Base-by-base conservation (phyloP, 2,329 filamentous ascomycete genomes). In the Fusarium acutatum region DNA sequence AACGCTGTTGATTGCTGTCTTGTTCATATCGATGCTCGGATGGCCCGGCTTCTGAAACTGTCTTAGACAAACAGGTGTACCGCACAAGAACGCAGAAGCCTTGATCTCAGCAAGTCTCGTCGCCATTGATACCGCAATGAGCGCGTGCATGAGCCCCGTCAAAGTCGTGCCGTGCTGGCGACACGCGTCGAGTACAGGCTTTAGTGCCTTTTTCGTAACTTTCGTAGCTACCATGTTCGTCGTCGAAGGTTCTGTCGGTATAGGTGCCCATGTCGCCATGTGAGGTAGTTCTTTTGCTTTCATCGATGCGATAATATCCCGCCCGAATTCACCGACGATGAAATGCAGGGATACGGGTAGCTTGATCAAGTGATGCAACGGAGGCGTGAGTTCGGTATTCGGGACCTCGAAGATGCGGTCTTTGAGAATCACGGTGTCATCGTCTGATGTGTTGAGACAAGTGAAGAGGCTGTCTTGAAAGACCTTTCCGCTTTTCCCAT, bases 401-500 rank as follows among this genome's bases (percentile, higher is more conserved):
- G 64, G 70, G 7, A 72, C 38, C 13, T 69, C 24, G 6, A 72
- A 72, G 17, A 32, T 22, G 18, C 69, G 47, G 18, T 47, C 15
- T 26, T 26, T 24, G 12, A 69, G 17, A 8, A 37, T 18, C 1
- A 52, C 20, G 1, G 2, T 3, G 4, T 40, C 7, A 5, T 24
- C 41, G 1, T 24, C 9, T 17, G 32, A 17, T 9, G 32, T 13
- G 32, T 69, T 72, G 12, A 72, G 57, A 22, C 46, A 40, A 5
- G n/a, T 28, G 4, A 69, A 58, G 0, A 72, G 22, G 22, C 44
- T 72, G 2, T 66, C 43, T 1, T 69, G 64, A 5, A 72, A 72
- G 0, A 72, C 18, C 9, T 61, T 66, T 0, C 70, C 70, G 18
- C 70, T 69, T 5, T 72, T 72, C 1, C 70, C 70, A 32, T 72